Evolutionary conservation across 441 rosid species (phyloP), one percentile per base, ranked within the genome.

Genomic region (Flueggea neowawraea): DNA sequence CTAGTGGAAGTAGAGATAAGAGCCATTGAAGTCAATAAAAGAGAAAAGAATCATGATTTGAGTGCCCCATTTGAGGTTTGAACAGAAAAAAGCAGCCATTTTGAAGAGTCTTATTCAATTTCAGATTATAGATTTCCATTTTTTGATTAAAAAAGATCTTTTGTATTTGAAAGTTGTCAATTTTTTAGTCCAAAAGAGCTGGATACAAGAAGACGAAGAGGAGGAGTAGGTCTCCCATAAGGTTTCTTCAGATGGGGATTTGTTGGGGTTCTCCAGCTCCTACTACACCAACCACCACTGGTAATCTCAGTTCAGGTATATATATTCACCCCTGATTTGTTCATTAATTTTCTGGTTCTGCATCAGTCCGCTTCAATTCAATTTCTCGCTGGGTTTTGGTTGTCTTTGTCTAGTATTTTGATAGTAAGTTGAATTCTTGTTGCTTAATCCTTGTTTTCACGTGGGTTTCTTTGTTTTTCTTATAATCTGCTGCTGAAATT

Each of bases 211-310:
- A 47, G 2, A 47, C 12, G n/a, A 47, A 47, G n/a, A 10, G 50
- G 14, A 47, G 50, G 12, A 11, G n/a, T 47, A 0, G 50, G 50
- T 14, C 14, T 47, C 15, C 41, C 57, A 32, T 22, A 11, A 8
- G 49, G 67, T 22, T 56, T 61, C 44, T 60, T 31, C 54, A 57
- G 57, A 88, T 91, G 96, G 90, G 97, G 57, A 78, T 54, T 75
- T 86, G 92, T 55, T 91, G 95, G 82, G 62, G 79, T 59, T 82
- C 85, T 73, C 44, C 67, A 47, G 73, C 82, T 75, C 71, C 74
- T 79, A 72, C 78, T 60, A 65, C 85, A 54, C 80, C 90, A 43
- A 51, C 61, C 60, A 65, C 86, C 48, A 81, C 84, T 52, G 81
- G 69, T 71, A 71, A 66, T 63, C 71, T 84, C 67, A 80, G 81